A percentile compares a stretch with the other conserved stretches of the same genome.
phyloP scores from a whole-genome alignment of 306 rosid genomes.

The Lotus japonicus region DNA sequence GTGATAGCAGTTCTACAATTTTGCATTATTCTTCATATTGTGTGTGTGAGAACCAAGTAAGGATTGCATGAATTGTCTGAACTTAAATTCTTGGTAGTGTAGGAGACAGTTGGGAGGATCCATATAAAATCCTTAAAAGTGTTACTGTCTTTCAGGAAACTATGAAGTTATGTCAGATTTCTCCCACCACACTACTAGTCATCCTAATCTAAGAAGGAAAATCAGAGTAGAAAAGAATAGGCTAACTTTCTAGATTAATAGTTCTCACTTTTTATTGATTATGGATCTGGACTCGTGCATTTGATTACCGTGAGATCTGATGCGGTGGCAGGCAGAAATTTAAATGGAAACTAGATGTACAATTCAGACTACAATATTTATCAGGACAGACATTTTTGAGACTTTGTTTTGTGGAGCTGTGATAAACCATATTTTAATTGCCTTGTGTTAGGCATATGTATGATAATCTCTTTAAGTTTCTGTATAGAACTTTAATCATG shows the following conservation, averaged over 20 bases:
- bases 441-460: not conserved
- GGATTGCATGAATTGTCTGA: not conserved
- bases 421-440: too few species aligned
- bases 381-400: not conserved
- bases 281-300: not conserved
- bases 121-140: not conserved
- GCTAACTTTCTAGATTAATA: not conserved
- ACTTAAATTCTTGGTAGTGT: not conserved
- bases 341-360: not conserved
- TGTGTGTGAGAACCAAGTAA: not conserved
- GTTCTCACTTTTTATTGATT: not conserved
- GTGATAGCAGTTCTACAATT: not conserved
- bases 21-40: not conserved
- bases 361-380: not conserved
- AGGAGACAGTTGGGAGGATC: not conserved
- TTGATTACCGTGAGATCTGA: not conserved
- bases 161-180: not conserved
- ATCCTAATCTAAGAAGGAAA: not conserved
- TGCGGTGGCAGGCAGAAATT: too few species aligned
- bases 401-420: too few species aligned
- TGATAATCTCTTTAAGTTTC: not conserved
- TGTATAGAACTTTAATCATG: not conserved
- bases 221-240: not conserved
- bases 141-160: not conserved
- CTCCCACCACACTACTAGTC: not conserved